phyloP scores from a whole-genome alignment of 495 filamentous ascomycete genomes.

The Neurospora sp. region DNA sequence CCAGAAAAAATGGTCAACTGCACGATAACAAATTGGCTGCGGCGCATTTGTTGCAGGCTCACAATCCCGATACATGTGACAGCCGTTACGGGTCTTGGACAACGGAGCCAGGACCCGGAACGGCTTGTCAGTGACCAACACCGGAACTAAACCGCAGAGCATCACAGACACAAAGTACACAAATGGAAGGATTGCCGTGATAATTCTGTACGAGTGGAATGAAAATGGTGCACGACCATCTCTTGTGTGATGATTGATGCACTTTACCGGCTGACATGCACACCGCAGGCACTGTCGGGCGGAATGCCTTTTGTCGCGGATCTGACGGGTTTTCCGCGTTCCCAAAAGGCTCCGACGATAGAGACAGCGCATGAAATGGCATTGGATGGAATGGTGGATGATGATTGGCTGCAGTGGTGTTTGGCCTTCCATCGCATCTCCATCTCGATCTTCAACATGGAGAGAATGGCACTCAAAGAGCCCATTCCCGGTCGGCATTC shows the following conservation, averaged over 20 bases:
- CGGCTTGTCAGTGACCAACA: background rate
- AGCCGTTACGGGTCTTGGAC: background rate
- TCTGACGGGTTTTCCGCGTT: background rate
- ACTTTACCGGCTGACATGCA: background rate
- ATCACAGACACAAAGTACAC: background rate
- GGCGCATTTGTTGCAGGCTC: background rate
- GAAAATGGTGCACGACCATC: background rate
- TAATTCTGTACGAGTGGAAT: background rate
- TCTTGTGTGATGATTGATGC: background rate
- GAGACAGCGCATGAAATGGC: background rate
- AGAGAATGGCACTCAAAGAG: background rate
- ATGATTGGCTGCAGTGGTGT: background rate
- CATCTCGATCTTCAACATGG: background rate
- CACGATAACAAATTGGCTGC: background rate
- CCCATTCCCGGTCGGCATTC: background rate
- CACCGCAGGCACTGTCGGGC: background rate
- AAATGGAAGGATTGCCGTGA: background rate
- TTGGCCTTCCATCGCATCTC: background rate
- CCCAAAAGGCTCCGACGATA: background rate
- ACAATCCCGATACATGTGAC: background rate
- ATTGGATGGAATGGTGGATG: background rate
- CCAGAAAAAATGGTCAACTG: background rate
- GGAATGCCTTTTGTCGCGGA: background rate
- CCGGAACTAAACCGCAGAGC: background rate
- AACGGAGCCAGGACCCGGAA: background rate